A percentile compares a stretch with the other conserved stretches of the same genome.
These are phyloP conservation scores for Byssoonygena ceratinophila DNA, from an alignment of 2,329 filamentous ascomycete species.

Conservation along the genomic window DNA sequence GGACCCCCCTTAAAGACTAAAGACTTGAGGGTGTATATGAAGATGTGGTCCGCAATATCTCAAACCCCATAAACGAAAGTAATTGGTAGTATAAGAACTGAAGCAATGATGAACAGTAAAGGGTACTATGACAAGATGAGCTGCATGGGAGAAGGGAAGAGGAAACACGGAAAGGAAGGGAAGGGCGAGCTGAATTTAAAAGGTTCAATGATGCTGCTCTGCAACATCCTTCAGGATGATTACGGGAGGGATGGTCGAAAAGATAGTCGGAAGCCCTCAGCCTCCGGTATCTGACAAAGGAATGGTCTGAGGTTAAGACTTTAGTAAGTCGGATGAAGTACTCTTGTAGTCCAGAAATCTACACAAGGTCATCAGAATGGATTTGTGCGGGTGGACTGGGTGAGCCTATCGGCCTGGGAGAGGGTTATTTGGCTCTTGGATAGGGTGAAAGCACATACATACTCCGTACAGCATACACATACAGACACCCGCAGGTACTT, in stretches of 20 bases:
- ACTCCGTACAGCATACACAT: too few species aligned
- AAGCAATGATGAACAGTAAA: background rate
- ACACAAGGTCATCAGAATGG: background rate
- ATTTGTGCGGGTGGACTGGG: background rate
- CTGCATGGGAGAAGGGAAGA: background rate
- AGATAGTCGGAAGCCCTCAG: conserved; percentile 1
- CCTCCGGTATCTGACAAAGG: conserved; percentile 10
- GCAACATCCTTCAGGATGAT: background rate
- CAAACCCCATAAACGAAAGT: background rate
- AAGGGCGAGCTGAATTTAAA: conserved; percentile 5
- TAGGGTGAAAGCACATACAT: background rate
- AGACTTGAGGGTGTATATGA: background rate
- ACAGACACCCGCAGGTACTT: background rate
- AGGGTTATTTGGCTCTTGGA: background rate
- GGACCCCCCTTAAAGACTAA: background rate
- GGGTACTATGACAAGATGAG: background rate
- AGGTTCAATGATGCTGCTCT: background rate
- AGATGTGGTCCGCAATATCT: background rate
- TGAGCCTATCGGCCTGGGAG: background rate
- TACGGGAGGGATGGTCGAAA: background rate
- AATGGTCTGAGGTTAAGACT: background rate
- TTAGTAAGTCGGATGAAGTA: conserved; percentile 2
- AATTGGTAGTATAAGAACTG: background rate
- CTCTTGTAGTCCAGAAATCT: conserved; percentile 8
- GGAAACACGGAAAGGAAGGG: background rate